phyloP scores from a whole-genome alignment of 1,139 yeast genomes.

The Kodamaea ohmeri region DNA sequence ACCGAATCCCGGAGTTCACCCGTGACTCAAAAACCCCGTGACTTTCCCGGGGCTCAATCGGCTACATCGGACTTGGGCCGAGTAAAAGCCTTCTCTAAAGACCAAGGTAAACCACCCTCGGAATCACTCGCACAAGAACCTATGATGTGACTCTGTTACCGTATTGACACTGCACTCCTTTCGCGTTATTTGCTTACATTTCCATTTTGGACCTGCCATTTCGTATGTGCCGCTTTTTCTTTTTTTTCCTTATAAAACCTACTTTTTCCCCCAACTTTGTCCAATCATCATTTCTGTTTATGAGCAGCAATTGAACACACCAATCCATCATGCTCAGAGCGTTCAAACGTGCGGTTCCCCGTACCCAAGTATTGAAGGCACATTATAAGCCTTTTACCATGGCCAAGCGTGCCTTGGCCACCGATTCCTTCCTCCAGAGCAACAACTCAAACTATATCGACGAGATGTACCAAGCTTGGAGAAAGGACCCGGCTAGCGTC shows the following conservation, averaged over 20 bases:
- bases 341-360: slow-evolving; percentile 40
- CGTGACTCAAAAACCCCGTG: background rate
- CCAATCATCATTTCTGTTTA: slow-evolving; percentile 5
- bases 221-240: slow-evolving; percentile 1
- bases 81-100: background rate
- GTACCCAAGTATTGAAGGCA: slow-evolving; percentile 26
- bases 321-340: slow-evolving; percentile 42
- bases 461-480: slow-evolving; percentile 97
- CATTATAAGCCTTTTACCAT: slow-evolving; percentile 11
- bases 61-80: slow-evolving; percentile 1
- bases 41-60: background rate
- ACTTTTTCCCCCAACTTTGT: slow-evolving; percentile 6
- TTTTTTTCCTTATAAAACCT: slow-evolving; percentile 6
- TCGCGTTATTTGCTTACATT: too few species aligned
- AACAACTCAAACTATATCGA: slow-evolving; percentile 91
- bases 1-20: background rate
- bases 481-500: slow-evolving; percentile 82
- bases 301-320: slow-evolving; percentile 6
- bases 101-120: too few species aligned
- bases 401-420: slow-evolving; percentile 24
- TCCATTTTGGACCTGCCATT: too few species aligned
- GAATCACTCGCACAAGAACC: too few species aligned
- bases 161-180: too few species aligned
- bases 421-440: slow-evolving; percentile 78
- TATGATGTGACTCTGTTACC: too few species aligned